Base-by-base conservation (phyloP, 2,329 filamentous ascomycete genomes). In the Catunica adiposa region DNA sequence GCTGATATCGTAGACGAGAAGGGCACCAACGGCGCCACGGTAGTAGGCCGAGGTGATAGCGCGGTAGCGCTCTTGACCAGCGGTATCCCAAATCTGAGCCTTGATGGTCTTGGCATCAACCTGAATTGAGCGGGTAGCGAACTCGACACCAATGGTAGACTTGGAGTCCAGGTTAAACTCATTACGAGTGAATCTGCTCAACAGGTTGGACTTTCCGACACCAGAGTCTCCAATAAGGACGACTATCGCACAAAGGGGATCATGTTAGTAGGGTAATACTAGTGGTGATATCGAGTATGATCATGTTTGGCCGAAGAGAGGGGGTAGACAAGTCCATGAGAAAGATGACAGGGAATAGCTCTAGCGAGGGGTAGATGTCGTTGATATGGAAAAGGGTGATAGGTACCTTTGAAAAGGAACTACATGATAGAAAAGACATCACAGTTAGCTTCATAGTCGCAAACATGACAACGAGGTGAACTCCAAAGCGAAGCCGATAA, bases 391-490 rank as follows among this genome's bases (percentile, higher is more conserved):
- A n/a, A n/a, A n/a, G n/a, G n/a, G n/a, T n/a, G n/a, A n/a, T n/a
- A n/a, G n/a, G n/a, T n/a, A 94, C 89, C 89, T 86, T 98, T 97
- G 82, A 98, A 98, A 69, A 97, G 88, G 71, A 97, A 97, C 89
- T 96, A 70, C 61, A 53, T n/a, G n/a, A 5, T 15, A 20, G 31
- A 29, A 53, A 58, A 48, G 26, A 54, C 42, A 42, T 51, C 29
- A 40, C 44, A 20, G 51, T 51, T 54, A 52, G 37, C 51, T 50
- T 34, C 42, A 38, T 15, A 15, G 14, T 40, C 22, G 29, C 29
- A 34, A 34, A 34, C 29, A 34, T 34, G 5, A 11, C 29, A 34
- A 34, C 5, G 29, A 34, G n/a, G 29, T 34, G 29, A 11, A 5
- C 29, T 34, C 29, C 11, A 34, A 34, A 34, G 5, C 11, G 11